Percentiles rank a stretch among this genome's conserved stretches.
phyloP scores from a whole-genome alignment of 2,329 filamentous ascomycete species.

The Fusarium sp. region DNA sequence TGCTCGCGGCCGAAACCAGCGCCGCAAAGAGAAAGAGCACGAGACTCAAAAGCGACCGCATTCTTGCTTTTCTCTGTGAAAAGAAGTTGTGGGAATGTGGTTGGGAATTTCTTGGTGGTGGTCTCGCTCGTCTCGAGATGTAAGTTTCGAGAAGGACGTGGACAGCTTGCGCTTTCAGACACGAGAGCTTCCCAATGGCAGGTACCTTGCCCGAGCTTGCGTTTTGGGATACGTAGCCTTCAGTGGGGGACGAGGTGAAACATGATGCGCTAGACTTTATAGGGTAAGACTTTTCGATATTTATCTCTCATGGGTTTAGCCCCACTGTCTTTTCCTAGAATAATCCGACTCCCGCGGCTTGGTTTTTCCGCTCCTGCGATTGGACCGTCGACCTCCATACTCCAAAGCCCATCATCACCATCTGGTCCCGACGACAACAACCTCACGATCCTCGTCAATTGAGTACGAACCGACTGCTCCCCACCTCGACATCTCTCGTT shows the following conservation, averaged over 20 bases:
- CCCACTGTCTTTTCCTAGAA: conserved; percentile 12
- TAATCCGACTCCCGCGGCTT: conserved; percentile 51
- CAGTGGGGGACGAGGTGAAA: conserved; percentile 26
- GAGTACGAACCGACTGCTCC: conserved; percentile 46
- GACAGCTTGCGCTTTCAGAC: conserved; percentile 46
- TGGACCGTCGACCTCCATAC: conserved; percentile 41
- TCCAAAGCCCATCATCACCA: conserved; percentile 45
- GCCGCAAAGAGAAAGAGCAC: conserved; percentile 77
- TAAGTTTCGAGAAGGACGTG: conserved; percentile 42
- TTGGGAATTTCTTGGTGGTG: conserved; percentile 24
- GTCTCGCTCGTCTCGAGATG: conserved; percentile 22
- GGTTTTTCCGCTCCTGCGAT: conserved; percentile 52
- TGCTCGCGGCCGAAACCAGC: conserved; percentile 82
- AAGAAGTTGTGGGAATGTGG: conserved; percentile 10
- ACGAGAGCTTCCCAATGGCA: conserved; percentile 37
- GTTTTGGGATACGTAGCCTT: conserved; percentile 59
- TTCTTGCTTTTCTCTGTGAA: conserved; percentile 55
- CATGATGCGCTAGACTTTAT: conserved; percentile 29
- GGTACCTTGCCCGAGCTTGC: conserved; percentile 48
- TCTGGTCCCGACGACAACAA: conserved; percentile 35
- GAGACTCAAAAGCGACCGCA: conserved; percentile 83
- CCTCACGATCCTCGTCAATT: conserved; percentile 54
- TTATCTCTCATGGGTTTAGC: conserved; percentile 28
- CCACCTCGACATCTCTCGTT: neutral
- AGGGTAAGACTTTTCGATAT: neutral